These are phyloP conservation scores for Metschnikowia noctiluminum DNA, from an alignment of 805 yeast species.

Conservation along the genomic window DNA sequence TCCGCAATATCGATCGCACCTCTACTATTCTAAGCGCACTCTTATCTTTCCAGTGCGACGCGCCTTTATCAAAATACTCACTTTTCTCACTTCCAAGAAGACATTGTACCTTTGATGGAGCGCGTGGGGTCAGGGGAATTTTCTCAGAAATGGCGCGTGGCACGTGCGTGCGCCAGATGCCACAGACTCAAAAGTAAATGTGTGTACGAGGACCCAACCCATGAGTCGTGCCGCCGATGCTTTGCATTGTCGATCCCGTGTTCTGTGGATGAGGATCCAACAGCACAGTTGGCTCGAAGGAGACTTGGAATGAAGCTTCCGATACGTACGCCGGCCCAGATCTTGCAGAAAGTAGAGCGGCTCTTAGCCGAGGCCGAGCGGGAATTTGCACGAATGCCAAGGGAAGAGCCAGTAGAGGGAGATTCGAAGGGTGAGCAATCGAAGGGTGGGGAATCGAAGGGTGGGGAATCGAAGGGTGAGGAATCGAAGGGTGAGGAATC, in stretches of 20 bases:
- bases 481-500: background rate
- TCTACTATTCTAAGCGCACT: too few species aligned
- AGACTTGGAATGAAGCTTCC: conserved; percentile 5
- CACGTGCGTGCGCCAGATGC: conserved; percentile 55
- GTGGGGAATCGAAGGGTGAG: too few species aligned
- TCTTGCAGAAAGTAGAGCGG: conserved; percentile 3
- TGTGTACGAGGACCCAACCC: conserved; percentile 45
- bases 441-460: too few species aligned
- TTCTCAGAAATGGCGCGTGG: conserved; percentile 43
- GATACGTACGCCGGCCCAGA: conserved; percentile 1
- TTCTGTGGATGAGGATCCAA: conserved; percentile 52
- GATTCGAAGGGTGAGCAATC: background rate
- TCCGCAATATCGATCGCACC: too few species aligned
- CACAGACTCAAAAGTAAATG: conserved; percentile 53
- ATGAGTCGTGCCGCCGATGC: conserved; percentile 45
- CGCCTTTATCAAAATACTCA: background rate
- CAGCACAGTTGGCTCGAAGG: conserved; percentile 30
- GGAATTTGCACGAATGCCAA: conserved; percentile 7
- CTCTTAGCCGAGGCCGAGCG: conserved; percentile 9
- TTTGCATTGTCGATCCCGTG: conserved; percentile 42
- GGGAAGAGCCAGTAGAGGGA: background rate
- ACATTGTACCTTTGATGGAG: background rate
- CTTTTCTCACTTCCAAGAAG: too few species aligned
- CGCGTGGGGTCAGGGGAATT: conserved; percentile 23
- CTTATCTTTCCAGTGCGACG: background rate